These are phyloP conservation scores for Chaetomium tenue DNA, from an alignment of 495 filamentous ascomycete species.

Conservation along the genomic window DNA sequence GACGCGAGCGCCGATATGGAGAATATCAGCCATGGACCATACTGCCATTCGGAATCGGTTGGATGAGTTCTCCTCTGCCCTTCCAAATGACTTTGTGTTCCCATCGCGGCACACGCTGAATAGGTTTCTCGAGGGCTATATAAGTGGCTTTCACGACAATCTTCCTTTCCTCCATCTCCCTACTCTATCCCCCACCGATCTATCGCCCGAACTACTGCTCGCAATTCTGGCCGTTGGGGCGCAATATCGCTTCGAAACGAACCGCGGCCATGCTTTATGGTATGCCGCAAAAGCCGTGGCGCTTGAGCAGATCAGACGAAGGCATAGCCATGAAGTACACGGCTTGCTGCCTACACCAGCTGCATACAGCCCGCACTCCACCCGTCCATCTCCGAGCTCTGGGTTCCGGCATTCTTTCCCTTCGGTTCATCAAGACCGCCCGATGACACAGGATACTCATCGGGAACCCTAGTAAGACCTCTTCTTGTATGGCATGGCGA, in stretches of 20 bases:
- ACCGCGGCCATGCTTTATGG: slow-evolving; percentile 65
- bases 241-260: slow-evolving; percentile 67
- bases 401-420: slow-evolving; percentile 52
- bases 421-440: slow-evolving; percentile 50
- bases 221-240: slow-evolving; percentile 65
- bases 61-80: slow-evolving; percentile 62
- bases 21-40: slow-evolving; percentile 63
- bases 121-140: slow-evolving; percentile 63
- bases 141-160: slow-evolving; percentile 66
- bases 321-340: slow-evolving; percentile 52
- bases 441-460: slow-evolving; percentile 53
- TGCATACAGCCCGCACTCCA: slow-evolving; percentile 53
- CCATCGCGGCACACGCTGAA: slow-evolving; percentile 63
- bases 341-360: slow-evolving; percentile 49
- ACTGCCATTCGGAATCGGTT: slow-evolving; percentile 61
- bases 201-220: slow-evolving; percentile 60
- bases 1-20: slow-evolving; percentile 54
- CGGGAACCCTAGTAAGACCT: slow-evolving; percentile 50
- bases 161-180: slow-evolving; percentile 68
- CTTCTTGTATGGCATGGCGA: background rate
- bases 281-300: slow-evolving; percentile 61
- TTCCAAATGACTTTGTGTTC: slow-evolving; percentile 66
- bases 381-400: slow-evolving; percentile 50
- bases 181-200: slow-evolving; percentile 54
- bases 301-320: slow-evolving; percentile 52